Conservation (phyloP, 192 early-diverging fungal species). For the Linnemannia hyalina region DNA sequence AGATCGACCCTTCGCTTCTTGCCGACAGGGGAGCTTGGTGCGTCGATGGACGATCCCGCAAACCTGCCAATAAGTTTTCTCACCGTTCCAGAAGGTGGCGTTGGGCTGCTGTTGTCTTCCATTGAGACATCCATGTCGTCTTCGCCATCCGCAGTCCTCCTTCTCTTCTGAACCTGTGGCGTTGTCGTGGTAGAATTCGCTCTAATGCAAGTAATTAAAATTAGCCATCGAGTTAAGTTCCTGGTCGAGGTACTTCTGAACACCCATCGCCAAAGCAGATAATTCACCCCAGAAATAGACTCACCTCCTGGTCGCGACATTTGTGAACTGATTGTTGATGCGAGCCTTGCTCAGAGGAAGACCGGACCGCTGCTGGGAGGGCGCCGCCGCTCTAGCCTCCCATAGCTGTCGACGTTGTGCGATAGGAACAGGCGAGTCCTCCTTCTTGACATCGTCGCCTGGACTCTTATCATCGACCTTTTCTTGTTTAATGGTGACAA, state of each 20-base stretch:
- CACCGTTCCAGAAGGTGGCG: slow-evolving; percentile 39
- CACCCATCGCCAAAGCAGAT: not conserved
- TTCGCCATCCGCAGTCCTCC: slow-evolving; percentile 4
- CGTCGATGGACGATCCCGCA: slow-evolving; percentile 28
- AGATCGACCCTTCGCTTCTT: slow-evolving; percentile 28
- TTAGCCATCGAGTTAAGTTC: not conserved
- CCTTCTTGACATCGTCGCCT: not conserved
- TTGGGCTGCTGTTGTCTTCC: slow-evolving; percentile 7
- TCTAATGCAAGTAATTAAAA: not conserved
- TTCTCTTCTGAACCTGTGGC: slow-evolving; percentile 12
- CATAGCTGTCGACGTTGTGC: slow-evolving; percentile 37
- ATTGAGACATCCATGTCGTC: slow-evolving; percentile 6
- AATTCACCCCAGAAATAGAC: not conserved
- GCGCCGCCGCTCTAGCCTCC: slow-evolving; percentile 30
- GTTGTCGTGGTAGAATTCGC: not conserved
- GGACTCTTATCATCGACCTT: not conserved
- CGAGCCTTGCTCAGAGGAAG: slow-evolving; percentile 33
- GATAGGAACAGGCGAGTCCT: slow-evolving; percentile 23
- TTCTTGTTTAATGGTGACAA: not conserved
- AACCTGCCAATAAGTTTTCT: slow-evolving; percentile 32
- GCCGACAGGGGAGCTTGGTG: slow-evolving; percentile 22
- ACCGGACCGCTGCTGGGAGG: slow-evolving; percentile 7
- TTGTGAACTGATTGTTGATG: not conserved
- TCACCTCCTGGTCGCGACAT: not conserved
- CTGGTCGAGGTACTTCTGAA: not conserved